Evolutionary conservation across 2,329 filamentous ascomycete species (phyloP).

Genomic region (Dryadomyces quercus-mongolicae): DNA sequence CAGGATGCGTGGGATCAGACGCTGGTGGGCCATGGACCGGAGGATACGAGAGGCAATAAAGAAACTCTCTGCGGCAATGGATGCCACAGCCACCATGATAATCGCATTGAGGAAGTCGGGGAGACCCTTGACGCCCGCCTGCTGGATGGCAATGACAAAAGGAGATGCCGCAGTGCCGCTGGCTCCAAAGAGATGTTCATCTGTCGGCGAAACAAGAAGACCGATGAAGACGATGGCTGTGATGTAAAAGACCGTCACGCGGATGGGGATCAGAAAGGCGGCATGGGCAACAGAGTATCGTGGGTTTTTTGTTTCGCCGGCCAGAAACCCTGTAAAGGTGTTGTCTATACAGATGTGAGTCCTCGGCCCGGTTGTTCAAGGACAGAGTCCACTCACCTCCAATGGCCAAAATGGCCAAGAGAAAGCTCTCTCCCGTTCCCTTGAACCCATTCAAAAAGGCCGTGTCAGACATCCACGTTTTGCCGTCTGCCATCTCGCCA

Average conservation of each 20-base stretch:
- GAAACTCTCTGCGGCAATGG: conserved; percentile 45
- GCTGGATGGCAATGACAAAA: conserved; percentile 44
- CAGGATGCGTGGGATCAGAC: conserved; percentile 43
- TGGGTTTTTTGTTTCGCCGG: conserved; percentile 57
- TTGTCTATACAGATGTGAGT: neutral
- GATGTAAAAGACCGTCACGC: conserved; percentile 30
- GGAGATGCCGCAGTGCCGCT: conserved; percentile 35
- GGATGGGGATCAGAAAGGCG: conserved; percentile 56
- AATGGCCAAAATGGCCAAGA: conserved; percentile 2
- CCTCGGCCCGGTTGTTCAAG: neutral
- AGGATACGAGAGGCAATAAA: conserved; percentile 47
- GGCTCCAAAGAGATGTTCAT: conserved; percentile 30
- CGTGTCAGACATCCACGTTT: conserved; percentile 35
- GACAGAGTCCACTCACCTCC: neutral
- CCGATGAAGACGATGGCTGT: conserved; percentile 38
- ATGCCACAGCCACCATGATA: conserved; percentile 45
- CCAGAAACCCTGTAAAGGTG: conserved; percentile 13
- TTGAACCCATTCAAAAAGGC: conserved; percentile 49
- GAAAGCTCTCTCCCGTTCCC: neutral
- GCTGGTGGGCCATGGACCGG: conserved; percentile 43
- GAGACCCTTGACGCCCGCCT: conserved; percentile 37
- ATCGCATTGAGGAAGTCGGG: conserved; percentile 46
- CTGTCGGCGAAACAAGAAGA: conserved; percentile 33
- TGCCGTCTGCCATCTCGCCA: conserved; percentile 23
- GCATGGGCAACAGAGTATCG: conserved; percentile 65